Conservation (phyloP, 257 asterid species). For the Solanum arcanum region DNA sequence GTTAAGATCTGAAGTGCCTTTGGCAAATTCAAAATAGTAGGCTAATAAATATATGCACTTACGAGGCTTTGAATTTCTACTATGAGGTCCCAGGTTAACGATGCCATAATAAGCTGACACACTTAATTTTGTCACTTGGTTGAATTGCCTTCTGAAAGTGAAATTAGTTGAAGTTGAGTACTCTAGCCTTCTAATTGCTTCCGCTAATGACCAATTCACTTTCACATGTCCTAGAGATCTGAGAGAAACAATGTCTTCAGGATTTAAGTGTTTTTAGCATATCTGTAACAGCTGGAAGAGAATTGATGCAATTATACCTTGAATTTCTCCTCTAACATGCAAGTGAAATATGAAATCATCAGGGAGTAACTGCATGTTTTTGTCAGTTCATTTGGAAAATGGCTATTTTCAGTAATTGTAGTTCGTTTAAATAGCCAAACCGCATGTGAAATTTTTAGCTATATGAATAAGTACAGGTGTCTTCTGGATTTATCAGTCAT, state of each 20-base stretch:
- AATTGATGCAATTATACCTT: not conserved
- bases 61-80: not conserved
- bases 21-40: not conserved
- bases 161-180: not conserved
- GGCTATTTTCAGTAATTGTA: not conserved
- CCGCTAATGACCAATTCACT: not conserved
- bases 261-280: not conserved
- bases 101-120: not conserved
- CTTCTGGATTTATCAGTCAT: not conserved
- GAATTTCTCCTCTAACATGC: not conserved
- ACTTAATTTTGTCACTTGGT: not conserved
- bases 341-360: not conserved
- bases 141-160: not conserved
- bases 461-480: not conserved
- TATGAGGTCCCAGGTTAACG: not conserved
- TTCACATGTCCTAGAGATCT: not conserved
- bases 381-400: not conserved
- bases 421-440: not conserved
- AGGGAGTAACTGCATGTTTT: not conserved
- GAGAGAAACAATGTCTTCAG: not conserved
- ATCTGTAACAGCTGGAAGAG: not conserved
- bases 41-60: not conserved
- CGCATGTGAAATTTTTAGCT: not conserved
- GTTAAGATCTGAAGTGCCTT: not conserved
- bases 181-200: not conserved